phyloP scores from a whole-genome alignment of 805 yeast species.

The Blastobotrys mokoenaii region DNA sequence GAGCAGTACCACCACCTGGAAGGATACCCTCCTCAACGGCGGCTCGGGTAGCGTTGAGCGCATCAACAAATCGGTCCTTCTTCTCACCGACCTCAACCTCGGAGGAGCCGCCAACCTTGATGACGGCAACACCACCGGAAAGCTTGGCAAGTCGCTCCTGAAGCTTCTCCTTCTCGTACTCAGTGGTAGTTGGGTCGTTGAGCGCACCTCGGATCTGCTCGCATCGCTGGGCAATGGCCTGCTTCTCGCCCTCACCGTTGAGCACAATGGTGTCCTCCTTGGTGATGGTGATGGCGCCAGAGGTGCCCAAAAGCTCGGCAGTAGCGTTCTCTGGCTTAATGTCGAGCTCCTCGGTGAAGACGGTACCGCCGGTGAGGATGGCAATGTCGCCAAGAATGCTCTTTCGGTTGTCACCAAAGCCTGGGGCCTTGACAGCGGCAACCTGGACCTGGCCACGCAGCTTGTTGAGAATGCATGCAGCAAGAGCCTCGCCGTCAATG shows the following conservation, averaged over 20 bases:
- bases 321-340: slow-evolving; percentile 94
- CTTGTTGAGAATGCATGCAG: slow-evolving; percentile 95
- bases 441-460: slow-evolving; percentile 97
- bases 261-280: slow-evolving; percentile 92
- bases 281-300: slow-evolving; percentile 86
- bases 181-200: slow-evolving; percentile 61
- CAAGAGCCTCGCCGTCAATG: slow-evolving; percentile 95
- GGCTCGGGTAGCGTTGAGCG: slow-evolving; percentile 96
- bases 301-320: slow-evolving; percentile 78
- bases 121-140: slow-evolving; percentile 97
- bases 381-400: slow-evolving; percentile 94
- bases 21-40: slow-evolving; percentile 98
- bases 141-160: slow-evolving; percentile 96
- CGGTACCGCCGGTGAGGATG: slow-evolving; percentile 87
- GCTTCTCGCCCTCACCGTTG: slow-evolving; percentile 87
- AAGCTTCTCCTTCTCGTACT: slow-evolving; percentile 92
- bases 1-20: slow-evolving; percentile 99
- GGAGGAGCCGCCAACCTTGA: slow-evolving; percentile 94
- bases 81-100: slow-evolving; percentile 99
- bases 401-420: slow-evolving; percentile 98
- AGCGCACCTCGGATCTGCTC: slow-evolving; percentile 86
- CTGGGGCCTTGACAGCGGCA: slow-evolving; percentile 96
- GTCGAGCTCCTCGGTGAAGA: slow-evolving; percentile 82
- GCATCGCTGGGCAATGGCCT: slow-evolving; percentile 72
- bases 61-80: slow-evolving; percentile 98